These are phyloP conservation scores for Coniochaeta ligniaria DNA, from an alignment of 2,329 filamentous ascomycete genomes.

Conservation along the genomic window DNA sequence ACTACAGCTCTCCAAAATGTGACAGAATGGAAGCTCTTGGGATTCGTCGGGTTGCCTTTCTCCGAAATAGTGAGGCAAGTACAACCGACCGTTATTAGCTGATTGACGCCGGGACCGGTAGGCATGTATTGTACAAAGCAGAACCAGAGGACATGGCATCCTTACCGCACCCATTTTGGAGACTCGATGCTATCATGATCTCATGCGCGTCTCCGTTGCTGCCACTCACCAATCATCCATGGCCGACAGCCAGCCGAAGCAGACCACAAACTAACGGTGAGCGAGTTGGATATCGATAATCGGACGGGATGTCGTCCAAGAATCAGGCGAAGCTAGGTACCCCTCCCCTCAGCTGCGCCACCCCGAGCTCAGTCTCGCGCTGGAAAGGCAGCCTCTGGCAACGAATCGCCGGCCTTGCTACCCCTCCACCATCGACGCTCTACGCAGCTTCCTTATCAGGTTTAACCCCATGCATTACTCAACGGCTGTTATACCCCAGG, in stretches of 20 bases:
- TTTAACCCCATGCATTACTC: not conserved
- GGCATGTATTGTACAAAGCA: not conserved
- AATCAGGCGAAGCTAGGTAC: not conserved
- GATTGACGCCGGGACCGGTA: not conserved
- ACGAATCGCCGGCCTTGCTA: not conserved
- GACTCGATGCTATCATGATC: not conserved
- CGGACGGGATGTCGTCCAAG: not conserved
- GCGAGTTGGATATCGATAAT: not conserved
- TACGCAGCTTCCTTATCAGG: not conserved
- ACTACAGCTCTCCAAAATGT: not conserved
- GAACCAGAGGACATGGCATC: not conserved
- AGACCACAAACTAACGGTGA: not conserved
- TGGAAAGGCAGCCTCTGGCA: not conserved
- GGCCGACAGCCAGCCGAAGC: not conserved
- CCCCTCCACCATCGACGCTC: not conserved
- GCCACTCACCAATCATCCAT: not conserved
- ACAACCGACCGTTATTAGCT: not conserved
- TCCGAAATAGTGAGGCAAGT: not conserved
- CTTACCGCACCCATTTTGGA: too few relatives aligned
- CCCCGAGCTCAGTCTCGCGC: not conserved
- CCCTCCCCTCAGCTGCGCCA: not conserved
- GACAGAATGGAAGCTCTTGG: not conserved
- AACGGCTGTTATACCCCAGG: not conserved
- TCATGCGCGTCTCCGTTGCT: not conserved
- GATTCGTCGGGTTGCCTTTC: not conserved